Percentiles rank a stretch among this genome's conserved stretches.
Conservation (phyloP, 371 early-diverging fungal species). For the Funneliformis caledonium region DNA sequence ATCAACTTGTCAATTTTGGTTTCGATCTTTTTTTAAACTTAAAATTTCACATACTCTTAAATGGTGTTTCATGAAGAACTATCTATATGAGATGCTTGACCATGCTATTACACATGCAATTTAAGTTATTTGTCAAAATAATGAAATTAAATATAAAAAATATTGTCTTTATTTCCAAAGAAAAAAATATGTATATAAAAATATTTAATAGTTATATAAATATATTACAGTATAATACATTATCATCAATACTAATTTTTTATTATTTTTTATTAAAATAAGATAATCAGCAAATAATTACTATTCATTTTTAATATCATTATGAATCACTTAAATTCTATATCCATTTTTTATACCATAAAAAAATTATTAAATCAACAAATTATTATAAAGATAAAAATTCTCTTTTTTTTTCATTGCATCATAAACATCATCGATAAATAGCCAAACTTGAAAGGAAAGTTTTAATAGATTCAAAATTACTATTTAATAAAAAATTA, state of each 20-base stretch:
- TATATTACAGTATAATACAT: no score
- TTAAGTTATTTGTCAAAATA: conserved; percentile 21
- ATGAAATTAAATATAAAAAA: neutral
- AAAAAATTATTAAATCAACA: neutral
- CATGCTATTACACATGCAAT: neutral
- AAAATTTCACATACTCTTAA: neutral
- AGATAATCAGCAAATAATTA: no score
- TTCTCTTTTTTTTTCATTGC: neutral
- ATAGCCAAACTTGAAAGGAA: neutral
- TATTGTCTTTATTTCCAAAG: neutral
- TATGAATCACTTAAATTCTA: neutral
- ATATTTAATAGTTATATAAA: neutral
- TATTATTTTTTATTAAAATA: no score
- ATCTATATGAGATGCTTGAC: conserved; percentile 3
- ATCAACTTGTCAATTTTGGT: conserved; percentile 4
- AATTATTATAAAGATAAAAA: neutral
- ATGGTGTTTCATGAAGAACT: neutral
- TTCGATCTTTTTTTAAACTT: neutral
- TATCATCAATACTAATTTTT: no score
- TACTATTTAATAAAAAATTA: conserved; percentile 20
- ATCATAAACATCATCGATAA: neutral
- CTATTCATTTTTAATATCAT: neutral
- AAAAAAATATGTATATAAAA: neutral
- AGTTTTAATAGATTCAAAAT: conserved; percentile 15
- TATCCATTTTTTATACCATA: neutral